Percentiles rank a stretch among this genome's conserved stretches.
Conservation (phyloP, 23 red algal species). For the Gracilariopsis chorda region DNA sequence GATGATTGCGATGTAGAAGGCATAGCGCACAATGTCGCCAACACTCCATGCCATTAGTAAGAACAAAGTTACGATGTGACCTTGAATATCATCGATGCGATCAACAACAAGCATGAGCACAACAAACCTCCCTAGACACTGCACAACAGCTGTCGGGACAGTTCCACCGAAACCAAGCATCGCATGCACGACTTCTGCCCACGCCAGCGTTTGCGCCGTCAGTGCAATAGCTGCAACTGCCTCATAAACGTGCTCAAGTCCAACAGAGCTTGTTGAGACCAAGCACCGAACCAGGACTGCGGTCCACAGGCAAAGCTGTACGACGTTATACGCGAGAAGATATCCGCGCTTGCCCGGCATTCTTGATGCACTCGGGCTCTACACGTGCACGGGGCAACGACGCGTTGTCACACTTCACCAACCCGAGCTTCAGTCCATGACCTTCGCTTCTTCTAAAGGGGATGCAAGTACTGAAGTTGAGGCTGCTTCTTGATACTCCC, state of each 20-base stretch:
- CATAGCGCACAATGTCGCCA: conserved; percentile 64
- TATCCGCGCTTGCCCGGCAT: not conserved
- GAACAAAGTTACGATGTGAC: not conserved
- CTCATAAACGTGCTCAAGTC: not conserved
- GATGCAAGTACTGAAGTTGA: too few species aligned
- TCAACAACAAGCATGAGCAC: conserved; percentile 64
- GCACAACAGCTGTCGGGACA: conserved; percentile 31
- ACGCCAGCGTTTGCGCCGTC: conserved; percentile 27
- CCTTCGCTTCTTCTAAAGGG: too few species aligned
- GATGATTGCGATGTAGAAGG: conserved; percentile 46
- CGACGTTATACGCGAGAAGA: conserved; percentile 41
- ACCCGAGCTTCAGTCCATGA: too few species aligned
- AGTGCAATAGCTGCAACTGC: not conserved
- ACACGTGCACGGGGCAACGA: too few species aligned
- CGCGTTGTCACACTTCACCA: too few species aligned
- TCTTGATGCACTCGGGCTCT: too few species aligned
- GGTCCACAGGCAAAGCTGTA: conserved; percentile 24
- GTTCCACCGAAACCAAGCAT: conserved; percentile 42
- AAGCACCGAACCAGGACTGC: not conserved
- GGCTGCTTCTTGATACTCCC: too few species aligned
- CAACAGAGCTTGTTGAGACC: not conserved
- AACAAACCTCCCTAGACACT: conserved; percentile 32
- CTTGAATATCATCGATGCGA: not conserved
- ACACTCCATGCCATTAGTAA: conserved; percentile 32
- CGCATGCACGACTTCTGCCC: conserved; percentile 63